phyloP scores from a whole-genome alignment of 2,329 filamentous ascomycete genomes.

The Trichoderma guizhouense region DNA sequence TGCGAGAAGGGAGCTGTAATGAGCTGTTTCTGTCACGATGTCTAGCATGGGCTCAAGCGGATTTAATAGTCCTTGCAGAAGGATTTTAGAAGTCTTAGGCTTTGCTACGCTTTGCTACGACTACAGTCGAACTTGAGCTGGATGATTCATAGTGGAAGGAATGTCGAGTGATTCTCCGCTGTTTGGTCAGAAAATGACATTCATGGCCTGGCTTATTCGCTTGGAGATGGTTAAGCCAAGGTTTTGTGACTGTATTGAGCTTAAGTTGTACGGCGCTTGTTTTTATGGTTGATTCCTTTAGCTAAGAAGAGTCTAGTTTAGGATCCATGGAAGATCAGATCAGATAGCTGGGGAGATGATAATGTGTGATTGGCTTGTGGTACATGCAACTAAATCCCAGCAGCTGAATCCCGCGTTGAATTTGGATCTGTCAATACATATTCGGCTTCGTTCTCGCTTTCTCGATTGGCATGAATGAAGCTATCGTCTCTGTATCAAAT shows the following conservation, averaged over 20 bases:
- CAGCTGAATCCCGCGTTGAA: no score
- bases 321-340: not conserved
- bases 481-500: not conserved
- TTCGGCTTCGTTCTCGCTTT: not conserved
- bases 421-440: not conserved
- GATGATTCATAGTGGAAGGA: not conserved
- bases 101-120: not conserved
- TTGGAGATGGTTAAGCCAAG: not conserved
- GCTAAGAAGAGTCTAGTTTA: not conserved
- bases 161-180: not conserved
- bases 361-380: not conserved
- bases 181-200: not conserved
- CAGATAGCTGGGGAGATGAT: not conserved
- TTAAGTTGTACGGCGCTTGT: not conserved
- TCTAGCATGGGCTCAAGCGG: not conserved
- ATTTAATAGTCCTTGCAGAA: not conserved
- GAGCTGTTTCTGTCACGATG: no score
- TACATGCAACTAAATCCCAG: not conserved
- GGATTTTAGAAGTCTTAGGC: not conserved
- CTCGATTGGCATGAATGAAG: not conserved
- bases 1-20: not conserved
- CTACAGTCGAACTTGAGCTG: not conserved
- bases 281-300: not conserved
- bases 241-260: not conserved
- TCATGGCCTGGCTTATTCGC: not conserved